A percentile compares a stretch with the other conserved stretches of the same genome.
Conservation (phyloP, 768 basidiomycete species). For the Calocera viscosa region DNA sequence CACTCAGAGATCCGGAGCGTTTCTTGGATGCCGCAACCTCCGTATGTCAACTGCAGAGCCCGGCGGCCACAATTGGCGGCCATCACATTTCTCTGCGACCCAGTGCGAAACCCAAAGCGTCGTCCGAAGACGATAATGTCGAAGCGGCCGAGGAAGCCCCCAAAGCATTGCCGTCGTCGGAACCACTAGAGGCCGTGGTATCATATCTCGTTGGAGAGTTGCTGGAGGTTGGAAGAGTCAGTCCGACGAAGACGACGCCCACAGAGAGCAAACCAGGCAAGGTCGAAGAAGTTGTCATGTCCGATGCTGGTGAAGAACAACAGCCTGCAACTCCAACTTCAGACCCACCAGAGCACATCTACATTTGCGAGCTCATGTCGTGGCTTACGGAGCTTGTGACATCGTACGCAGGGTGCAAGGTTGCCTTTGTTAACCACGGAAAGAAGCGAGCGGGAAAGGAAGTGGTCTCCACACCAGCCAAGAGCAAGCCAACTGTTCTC, state of each 20-base stretch:
- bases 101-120: conserved; percentile 27
- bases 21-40: conserved; percentile 66
- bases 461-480: conserved; percentile 45
- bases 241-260: conserved; percentile 22
- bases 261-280: background rate
- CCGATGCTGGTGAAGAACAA: background rate
- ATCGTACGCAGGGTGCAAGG: conserved; percentile 85
- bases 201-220: conserved; percentile 66
- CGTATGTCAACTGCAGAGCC: conserved; percentile 58
- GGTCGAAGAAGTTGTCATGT: conserved; percentile 10
- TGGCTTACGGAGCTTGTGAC: conserved; percentile 75
- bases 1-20: conserved; percentile 60
- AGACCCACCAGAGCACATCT: conserved; percentile 14
- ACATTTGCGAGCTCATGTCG: conserved; percentile 20
- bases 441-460: conserved; percentile 37
- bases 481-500: conserved; percentile 52
- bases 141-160: conserved; percentile 21
- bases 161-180: conserved; percentile 29
- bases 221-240: conserved; percentile 41
- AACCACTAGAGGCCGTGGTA: conserved; percentile 33
- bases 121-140: conserved; percentile 16
- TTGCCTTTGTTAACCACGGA: conserved; percentile 68
- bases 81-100: conserved; percentile 46
- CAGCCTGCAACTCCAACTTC: background rate
- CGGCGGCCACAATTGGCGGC: conserved; percentile 41